Evolutionary conservation across 768 basidiomycete genomes (phyloP), one percentile per base, ranked within the genome.

Genomic region (Macrolepiota fuliginosa): DNA sequence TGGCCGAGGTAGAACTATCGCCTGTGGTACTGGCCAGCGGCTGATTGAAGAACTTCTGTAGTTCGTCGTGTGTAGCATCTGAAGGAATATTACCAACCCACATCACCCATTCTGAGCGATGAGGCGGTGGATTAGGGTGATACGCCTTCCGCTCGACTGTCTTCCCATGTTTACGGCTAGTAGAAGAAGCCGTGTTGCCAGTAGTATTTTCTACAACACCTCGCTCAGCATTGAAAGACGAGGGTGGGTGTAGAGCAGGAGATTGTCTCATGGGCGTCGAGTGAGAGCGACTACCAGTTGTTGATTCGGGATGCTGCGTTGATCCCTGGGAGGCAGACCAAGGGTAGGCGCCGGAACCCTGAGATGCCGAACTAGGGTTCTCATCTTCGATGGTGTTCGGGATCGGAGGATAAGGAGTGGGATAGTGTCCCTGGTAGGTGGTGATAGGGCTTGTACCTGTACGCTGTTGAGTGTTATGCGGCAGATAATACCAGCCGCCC

Each of bases 11-110:
- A 6, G 42, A 56, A 7, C 60, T 35, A 4, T 58, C 61, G 11
- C 47, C 54, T 37, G 65, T 25, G 15, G 37, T 24, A 5, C 50
- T 58, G 17, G 68, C 62, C 4, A 58, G 68, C 9, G 69, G 62
- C 45, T 66, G 72, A 64, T 82, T 88, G 76, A 98, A 95, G 72
- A 95, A 96, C 6, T 78, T 78, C 90, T 89, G 91, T 3, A 97
- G 78, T 69, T 97, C 95, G 65, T 93, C 88, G 62, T 93, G 84
- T 2, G 85, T 86, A 15, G 92, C 87, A 67, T 95, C 92, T 4
- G 82, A 81, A 2, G 92, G 92, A 2, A 97, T 90, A 69, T 98
- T 98, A 10, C 96, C 96, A 12, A 87, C 88, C 96, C 96, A 97
- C 92, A 95, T 93, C 1, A 94, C 94, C 92, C 91, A 96, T 62